These are phyloP conservation scores for Kwoniella pini DNA, from an alignment of 768 basidiomycete genomes.

Conservation along the genomic window DNA sequence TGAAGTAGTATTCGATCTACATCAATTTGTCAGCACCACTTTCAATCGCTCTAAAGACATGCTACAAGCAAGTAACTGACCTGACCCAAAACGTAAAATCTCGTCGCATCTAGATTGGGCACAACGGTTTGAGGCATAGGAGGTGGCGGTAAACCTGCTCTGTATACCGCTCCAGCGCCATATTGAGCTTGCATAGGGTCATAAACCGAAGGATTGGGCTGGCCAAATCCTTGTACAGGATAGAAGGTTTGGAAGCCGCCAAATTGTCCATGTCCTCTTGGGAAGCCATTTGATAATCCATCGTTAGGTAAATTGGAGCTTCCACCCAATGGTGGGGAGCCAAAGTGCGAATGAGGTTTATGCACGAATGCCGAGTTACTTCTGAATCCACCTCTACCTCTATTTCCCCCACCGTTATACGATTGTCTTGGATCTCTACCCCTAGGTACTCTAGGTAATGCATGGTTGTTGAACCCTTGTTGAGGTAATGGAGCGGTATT, in stretches of 20 bases:
- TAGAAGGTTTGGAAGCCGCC: constrained; percentile 28
- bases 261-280: constrained; percentile 15
- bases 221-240: constrained; percentile 15
- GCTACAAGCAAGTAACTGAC: constrained; percentile 25
- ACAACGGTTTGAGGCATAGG: constrained; percentile 53
- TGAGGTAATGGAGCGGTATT: constrained; percentile 42
- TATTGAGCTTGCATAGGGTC: constrained; percentile 29
- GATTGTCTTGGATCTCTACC: constrained; percentile 30
- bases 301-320: constrained; percentile 11
- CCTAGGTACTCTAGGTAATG: constrained; percentile 28
- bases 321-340: constrained; percentile 11
- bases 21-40: constrained; percentile 6
- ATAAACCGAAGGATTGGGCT: constrained; percentile 6
- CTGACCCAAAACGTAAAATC: constrained; percentile 68
- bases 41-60: background rate
- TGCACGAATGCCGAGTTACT: constrained; percentile 20
- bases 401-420: constrained; percentile 26
- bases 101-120: constrained; percentile 62
- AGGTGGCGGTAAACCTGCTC: constrained; percentile 38
- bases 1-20: constrained; percentile 90
- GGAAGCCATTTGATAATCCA: background rate
- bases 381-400: constrained; percentile 33
- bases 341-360: constrained; percentile 14
- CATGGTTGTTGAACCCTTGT: constrained; percentile 21
- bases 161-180: constrained; percentile 11